Conservation (phyloP, 345 rosid species). For the Boechera retrofracta region DNA sequence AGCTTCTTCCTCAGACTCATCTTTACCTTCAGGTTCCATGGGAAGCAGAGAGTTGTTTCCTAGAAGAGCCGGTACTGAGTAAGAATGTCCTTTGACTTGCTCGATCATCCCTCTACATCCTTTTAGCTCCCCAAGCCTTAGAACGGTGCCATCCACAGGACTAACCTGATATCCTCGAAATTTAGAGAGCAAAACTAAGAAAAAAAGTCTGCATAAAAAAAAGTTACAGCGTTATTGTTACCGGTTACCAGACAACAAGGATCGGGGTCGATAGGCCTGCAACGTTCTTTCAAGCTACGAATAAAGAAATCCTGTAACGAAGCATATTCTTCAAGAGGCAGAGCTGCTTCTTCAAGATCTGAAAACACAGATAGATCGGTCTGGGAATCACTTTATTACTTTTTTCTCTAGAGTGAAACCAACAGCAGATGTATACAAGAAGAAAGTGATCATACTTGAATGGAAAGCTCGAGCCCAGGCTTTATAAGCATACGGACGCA, state of each 20-base stretch:
- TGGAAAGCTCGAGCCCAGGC: conserved; percentile 98
- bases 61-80: conserved; percentile 85
- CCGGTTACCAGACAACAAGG: conserved; percentile 97
- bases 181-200: conserved; percentile 30
- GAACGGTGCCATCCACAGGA: conserved; percentile 90
- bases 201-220: conserved; percentile 28
- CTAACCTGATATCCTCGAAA: conserved; percentile 61
- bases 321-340: conserved; percentile 83
- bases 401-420: background rate
- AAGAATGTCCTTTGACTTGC: conserved; percentile 96
- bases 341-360: conserved; percentile 89
- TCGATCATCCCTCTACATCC: conserved; percentile 86
- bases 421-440: conserved; percentile 17
- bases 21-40: conserved; percentile 55
- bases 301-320: conserved; percentile 86
- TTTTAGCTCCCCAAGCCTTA: conserved; percentile 84
- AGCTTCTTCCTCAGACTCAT: conserved; percentile 48
- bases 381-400: background rate
- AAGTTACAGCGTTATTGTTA: conserved; percentile 56
- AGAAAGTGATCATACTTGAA: conserved; percentile 61
- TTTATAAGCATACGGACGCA: conserved; percentile 81
- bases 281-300: conserved; percentile 85
- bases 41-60: conserved; percentile 79
- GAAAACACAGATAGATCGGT: conserved; percentile 41
- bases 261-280: conserved; percentile 83